Base-by-base conservation (phyloP, 495 filamentous ascomycete species). In the Hyphodiscus hymeniophilus region DNA sequence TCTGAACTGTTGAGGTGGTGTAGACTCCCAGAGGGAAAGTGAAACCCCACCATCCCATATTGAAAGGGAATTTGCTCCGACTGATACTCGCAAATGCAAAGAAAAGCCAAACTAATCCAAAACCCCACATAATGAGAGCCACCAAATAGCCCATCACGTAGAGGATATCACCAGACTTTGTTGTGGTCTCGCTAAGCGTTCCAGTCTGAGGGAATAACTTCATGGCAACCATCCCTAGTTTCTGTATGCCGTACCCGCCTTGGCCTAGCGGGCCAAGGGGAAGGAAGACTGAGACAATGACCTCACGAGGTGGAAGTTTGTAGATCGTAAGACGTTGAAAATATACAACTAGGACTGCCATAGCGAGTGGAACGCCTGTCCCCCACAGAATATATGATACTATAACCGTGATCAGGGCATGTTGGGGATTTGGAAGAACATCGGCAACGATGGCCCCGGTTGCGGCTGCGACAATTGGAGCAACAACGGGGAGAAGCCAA, bases 21-120 rank as follows among this genome's bases (percentile, higher is more conserved):
- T 71, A 78, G 17, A 73, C 73, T 21, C 71, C 77, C 22, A 78
- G 53, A 0, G 79, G 77, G 42, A 82, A 82, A 0, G 70, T 75
- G 44, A 82, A 79, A 4, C 71, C 71, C 80, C 80, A 84, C 77
- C 79, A 82, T 3, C 79, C 80, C 54, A 81, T 75, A 43, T 82
- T 82, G 58, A 82, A 82, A 0, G 79, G 76, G 18, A 46, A 58
- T 24, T 50, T 50, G 31, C 33, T 31, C 36, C 45, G 34, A 11
- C 34, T 31, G 26, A 45, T 38, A 26, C 58, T 66, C 13, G 64
- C 55, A 41, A 72, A 44, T 11, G 78, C 81, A 40, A 81, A 73
- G 54, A 74, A 70, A 0, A 82, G 62, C 80, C 81, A 84, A 0
- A 78, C 69, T 2, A 82, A 56, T 0, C 62, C 77, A 50, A 80